Evolutionary conservation across 1,284 basidiomycete genomes (phyloP).

Genomic region (Neotropicomus parvogracilis): DNA sequence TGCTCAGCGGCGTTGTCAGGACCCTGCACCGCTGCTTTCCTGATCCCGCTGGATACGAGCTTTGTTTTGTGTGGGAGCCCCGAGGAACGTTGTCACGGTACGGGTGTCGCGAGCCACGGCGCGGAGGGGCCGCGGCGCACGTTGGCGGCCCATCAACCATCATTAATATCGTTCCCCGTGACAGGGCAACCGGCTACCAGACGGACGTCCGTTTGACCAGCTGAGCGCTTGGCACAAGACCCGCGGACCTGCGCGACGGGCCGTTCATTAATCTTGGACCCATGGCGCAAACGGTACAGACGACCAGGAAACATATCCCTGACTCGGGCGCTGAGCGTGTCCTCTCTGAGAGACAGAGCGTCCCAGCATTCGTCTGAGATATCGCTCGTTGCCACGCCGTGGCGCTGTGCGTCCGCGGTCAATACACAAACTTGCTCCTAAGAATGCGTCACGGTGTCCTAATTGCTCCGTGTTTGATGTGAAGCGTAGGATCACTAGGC

Average conservation of each 20-base stretch:
- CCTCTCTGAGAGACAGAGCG: not conserved
- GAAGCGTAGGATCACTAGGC: conserved; percentile 16
- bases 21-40: conserved; percentile 23
- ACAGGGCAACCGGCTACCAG: not conserved
- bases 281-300: not conserved
- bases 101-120: conserved; percentile 7
- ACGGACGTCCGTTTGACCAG: not conserved
- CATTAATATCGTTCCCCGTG: too few species aligned
- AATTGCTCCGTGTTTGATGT: conserved; percentile 14
- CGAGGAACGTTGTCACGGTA: conserved; percentile 8
- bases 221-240: not conserved
- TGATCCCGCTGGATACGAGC: conserved; percentile 8
- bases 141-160: too few species aligned
- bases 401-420: not conserved
- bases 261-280: conserved; percentile 5
- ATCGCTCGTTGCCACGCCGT: too few species aligned
- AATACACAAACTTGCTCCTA: not conserved
- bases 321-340: not conserved
- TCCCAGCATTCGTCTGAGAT: too few species aligned
- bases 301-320: not conserved
- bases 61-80: conserved; percentile 12
- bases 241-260: not conserved
- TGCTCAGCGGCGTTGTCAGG: conserved; percentile 32
- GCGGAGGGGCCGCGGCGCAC: conserved; percentile 28
- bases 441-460: not conserved